These are phyloP conservation scores for Aspergillus calidoustus DNA, from an alignment of 2,329 filamentous ascomycete genomes.

Conservation along the genomic window DNA sequence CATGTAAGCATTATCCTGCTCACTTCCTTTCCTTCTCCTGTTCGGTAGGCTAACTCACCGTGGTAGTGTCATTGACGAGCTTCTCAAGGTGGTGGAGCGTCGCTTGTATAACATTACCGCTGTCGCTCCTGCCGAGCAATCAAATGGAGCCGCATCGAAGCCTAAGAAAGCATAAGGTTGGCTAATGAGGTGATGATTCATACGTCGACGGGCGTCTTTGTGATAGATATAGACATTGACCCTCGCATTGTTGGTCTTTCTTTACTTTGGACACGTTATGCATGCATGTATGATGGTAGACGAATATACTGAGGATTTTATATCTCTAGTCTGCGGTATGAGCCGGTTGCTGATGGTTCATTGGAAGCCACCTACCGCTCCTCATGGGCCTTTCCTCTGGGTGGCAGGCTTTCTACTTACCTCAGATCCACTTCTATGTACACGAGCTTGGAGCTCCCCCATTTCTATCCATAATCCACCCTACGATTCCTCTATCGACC, in stretches of 20 bases:
- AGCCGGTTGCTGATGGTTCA: background rate
- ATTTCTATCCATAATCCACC: background rate
- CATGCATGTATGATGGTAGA: conserved; percentile 26
- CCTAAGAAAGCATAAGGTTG: conserved; percentile 40
- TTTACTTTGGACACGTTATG: conserved; percentile 21
- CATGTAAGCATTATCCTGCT: conserved; percentile 66
- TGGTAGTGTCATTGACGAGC: conserved; percentile 76
- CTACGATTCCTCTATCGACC: background rate
- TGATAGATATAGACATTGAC: conserved; percentile 30
- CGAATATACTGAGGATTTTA: conserved; percentile 12
- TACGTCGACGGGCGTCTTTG: conserved; percentile 19
- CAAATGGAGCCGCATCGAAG: conserved; percentile 39
- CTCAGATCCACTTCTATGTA: background rate
- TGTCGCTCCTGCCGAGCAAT: conserved; percentile 24
- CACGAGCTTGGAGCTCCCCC: background rate
- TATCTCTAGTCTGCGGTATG: background rate
- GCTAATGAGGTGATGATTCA: conserved; percentile 24
- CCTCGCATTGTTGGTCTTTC: conserved; percentile 9
- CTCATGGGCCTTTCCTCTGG: background rate
- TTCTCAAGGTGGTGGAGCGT: conserved; percentile 78
- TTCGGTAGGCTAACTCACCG: conserved; percentile 25
- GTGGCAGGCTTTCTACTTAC: too few relatives aligned
- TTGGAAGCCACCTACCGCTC: background rate
- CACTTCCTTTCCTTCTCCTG: background rate
- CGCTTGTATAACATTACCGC: conserved; percentile 56